Evolutionary conservation across 306 rosid species (phyloP).

Genomic region (Prunus padus): DNA sequence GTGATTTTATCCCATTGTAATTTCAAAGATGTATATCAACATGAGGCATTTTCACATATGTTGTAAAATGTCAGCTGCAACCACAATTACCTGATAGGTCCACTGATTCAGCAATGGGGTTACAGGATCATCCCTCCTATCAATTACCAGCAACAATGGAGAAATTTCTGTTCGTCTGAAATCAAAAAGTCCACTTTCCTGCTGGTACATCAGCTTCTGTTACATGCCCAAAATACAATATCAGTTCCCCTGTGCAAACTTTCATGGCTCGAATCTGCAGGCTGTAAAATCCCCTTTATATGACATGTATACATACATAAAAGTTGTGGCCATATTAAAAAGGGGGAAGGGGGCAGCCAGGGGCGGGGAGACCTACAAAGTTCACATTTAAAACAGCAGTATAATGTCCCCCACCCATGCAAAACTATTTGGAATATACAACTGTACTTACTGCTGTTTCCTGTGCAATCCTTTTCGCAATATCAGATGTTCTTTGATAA

Average conservation of each 20-base stretch:
- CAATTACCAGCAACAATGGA: slow-evolving; percentile 87
- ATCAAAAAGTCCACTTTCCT: slow-evolving; percentile 91
- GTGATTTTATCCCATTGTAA: background rate
- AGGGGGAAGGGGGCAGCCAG: background rate
- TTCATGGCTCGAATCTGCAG: background rate
- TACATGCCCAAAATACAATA: slow-evolving; percentile 31
- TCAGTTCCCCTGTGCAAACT: slow-evolving; percentile 29
- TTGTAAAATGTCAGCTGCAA: slow-evolving; percentile 6
- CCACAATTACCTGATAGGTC: slow-evolving; percentile 84
- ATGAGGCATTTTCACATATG: slow-evolving; percentile 17
- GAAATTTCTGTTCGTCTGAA: slow-evolving; percentile 86
- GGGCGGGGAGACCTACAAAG: background rate
- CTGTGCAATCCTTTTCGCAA: slow-evolving; percentile 87
- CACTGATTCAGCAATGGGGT: slow-evolving; percentile 88
- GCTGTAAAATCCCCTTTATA: slow-evolving; percentile 8
- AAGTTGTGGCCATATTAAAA: background rate
- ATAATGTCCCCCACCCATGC: background rate
- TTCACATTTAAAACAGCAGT: background rate
- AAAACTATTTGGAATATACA: background rate
- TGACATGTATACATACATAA: background rate
- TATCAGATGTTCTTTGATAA: slow-evolving; percentile 89
- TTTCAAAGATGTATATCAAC: background rate
- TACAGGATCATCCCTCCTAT: slow-evolving; percentile 97
- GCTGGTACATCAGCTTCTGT: slow-evolving; percentile 96
- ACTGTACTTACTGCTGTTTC: slow-evolving; percentile 65